Evolutionary conservation across 805 yeast species (phyloP).

Genomic region (Saccharomycopsis fermentans): DNA sequence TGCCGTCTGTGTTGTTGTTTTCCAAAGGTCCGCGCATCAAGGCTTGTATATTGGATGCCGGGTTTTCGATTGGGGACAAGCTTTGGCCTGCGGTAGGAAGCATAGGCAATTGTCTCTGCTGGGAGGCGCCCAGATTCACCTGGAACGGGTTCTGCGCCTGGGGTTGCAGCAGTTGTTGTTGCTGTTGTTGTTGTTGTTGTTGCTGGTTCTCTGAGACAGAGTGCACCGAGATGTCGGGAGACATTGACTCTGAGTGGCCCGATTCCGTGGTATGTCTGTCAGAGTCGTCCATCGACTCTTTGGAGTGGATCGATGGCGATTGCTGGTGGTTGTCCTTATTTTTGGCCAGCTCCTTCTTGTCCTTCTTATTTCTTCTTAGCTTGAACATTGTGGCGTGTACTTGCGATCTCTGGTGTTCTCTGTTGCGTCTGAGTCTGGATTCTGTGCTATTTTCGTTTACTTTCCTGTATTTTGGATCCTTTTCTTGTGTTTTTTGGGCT

Average conservation of each 20-base stretch:
- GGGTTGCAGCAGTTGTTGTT: conserved; percentile 7
- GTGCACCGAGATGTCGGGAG: neutral
- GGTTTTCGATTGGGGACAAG: conserved; percentile 10
- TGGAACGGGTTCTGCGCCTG: conserved; percentile 18
- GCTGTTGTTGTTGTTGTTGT: conserved; percentile 16
- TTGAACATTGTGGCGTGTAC: neutral
- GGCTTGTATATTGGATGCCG: neutral
- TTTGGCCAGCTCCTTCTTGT: neutral
- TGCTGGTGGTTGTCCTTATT: neutral
- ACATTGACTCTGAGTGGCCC: neutral
- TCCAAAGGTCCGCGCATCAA: neutral
- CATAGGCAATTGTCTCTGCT: conserved; percentile 15
- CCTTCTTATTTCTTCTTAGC: neutral
- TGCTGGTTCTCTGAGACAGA: conserved; percentile 5
- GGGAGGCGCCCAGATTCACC: conserved; percentile 5
- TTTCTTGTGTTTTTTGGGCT: no score
- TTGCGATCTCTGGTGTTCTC: neutral
- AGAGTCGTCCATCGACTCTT: neutral
- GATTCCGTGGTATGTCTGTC: neutral
- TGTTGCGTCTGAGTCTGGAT: no score
- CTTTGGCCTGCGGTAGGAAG: conserved; percentile 17
- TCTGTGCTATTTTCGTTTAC: no score
- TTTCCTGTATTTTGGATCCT: no score
- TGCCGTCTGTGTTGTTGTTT: neutral
- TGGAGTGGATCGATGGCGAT: neutral